A percentile compares a stretch with the other conserved stretches of the same genome.
Conservation (phyloP, 164 flowering plant genomes). For the Macadamia tetraphylla region DNA sequence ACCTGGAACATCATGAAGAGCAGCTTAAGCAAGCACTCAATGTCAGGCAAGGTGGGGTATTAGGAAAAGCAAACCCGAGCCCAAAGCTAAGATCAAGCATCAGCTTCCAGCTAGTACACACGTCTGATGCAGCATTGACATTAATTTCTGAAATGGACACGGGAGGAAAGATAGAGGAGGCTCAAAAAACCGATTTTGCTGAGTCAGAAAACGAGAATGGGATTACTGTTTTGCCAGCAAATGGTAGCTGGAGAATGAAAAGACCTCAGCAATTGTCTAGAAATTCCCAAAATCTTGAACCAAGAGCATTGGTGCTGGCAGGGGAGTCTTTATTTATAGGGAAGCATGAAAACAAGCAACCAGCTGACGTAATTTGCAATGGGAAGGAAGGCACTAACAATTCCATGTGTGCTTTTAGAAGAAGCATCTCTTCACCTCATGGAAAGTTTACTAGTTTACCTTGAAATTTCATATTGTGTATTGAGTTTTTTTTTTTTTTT, state of each 20-base stretch:
- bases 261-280: slow-evolving; percentile 36
- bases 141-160: slow-evolving; percentile 29
- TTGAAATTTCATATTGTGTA: slow-evolving; percentile 19
- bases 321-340: slow-evolving; percentile 30
- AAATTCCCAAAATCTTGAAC: slow-evolving; percentile 48
- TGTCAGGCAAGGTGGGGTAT: slow-evolving; percentile 57
- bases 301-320: slow-evolving; percentile 35
- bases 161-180: slow-evolving; percentile 39
- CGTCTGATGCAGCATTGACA: slow-evolving; percentile 16
- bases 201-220: slow-evolving; percentile 51
- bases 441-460: slow-evolving; percentile 49
- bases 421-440: slow-evolving; percentile 67
- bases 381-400: slow-evolving; percentile 39
- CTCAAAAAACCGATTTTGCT: slow-evolving; percentile 38
- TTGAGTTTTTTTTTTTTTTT: background rate
- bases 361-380: slow-evolving; percentile 20
- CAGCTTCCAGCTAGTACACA: slow-evolving; percentile 38
- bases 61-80: slow-evolving; percentile 51
- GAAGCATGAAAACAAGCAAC: slow-evolving; percentile 38
- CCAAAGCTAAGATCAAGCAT: slow-evolving; percentile 41
- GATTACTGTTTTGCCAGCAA: slow-evolving; percentile 21
- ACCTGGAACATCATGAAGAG: slow-evolving; percentile 54
- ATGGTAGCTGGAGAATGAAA: slow-evolving; percentile 25
- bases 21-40: slow-evolving; percentile 55
- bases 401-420: slow-evolving; percentile 39